Conservation (phyloP, 805 yeast genomes). For the Metschnikowia continentalis region DNA sequence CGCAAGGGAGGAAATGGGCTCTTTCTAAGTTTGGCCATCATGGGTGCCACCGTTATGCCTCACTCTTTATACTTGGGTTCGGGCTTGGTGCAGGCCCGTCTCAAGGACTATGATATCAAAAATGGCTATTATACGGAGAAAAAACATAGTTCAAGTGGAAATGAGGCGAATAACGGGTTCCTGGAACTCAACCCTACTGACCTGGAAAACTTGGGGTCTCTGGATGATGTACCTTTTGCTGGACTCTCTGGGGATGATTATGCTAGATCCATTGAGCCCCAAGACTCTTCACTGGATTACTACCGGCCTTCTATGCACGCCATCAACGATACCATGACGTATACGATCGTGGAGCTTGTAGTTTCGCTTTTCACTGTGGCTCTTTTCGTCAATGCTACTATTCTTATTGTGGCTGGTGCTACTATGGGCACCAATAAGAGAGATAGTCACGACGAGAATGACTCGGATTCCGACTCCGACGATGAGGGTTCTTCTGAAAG, state of each 20-base stretch:
- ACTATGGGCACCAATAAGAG: slow-evolving; percentile 45
- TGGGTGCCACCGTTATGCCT: slow-evolving; percentile 96
- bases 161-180: no score
- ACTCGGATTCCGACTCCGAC: slow-evolving; percentile 15
- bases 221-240: no score
- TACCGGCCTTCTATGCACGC: slow-evolving; percentile 79
- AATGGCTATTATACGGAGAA: slow-evolving; percentile 50
- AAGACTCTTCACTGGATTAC: slow-evolving; percentile 20
- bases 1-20: slow-evolving; percentile 47
- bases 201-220: no score
- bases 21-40: slow-evolving; percentile 73
- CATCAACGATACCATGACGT: slow-evolving; percentile 71
- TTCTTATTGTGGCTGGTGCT: slow-evolving; percentile 87
- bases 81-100: slow-evolving; percentile 80
- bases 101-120: slow-evolving; percentile 66
- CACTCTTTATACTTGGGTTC: slow-evolving; percentile 83
- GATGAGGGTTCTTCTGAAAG: slow-evolving; percentile 32
- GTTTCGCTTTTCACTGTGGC: slow-evolving; percentile 83
- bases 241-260: slow-evolving; percentile 9
- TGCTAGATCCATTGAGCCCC: slow-evolving; percentile 8
- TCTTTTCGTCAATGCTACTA: slow-evolving; percentile 87
- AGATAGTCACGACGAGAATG: slow-evolving; percentile 13
- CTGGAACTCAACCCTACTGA: no score
- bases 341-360: slow-evolving; percentile 77
- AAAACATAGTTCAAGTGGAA: no score